Evolutionary conservation across 768 basidiomycete species (phyloP), one percentile per base, ranked within the genome.

Genomic region (Mycena indigotica): DNA sequence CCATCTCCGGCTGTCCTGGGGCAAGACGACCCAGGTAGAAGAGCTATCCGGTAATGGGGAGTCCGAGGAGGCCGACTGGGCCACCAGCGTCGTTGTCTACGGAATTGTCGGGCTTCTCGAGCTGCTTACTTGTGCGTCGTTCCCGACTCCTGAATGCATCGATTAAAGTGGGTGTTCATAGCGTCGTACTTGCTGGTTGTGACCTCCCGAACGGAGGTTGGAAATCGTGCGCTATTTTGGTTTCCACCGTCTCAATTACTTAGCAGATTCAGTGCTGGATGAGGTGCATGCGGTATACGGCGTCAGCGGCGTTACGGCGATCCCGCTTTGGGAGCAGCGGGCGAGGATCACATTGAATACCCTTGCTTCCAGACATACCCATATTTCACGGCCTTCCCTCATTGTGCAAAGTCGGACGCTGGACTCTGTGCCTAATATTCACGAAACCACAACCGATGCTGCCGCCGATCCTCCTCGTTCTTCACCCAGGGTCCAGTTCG

Each of bases 141-240:
- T 26, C 39, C 24, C 24, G 29, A 46, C 46, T 62, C 57, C 54
- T 44, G 44, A 57, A 53, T 57, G 57, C 41, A 5, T 52, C 38
- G 50, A 57, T 45, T 59, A 52, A 40, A 57, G 50, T 44, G 38
- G 52, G 26, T 21, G 17, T 58, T 26, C 45, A 17, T 55, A 93
- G 92, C 82, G 30, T 88, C 91, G 8, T 87, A 92, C 75, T 72
- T 94, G 17, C 73, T 94, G 41, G 88, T 91, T 3, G 82, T 94
- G 46, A 85, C 84, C 19, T 77, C 83, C 1, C 81, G 82, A 56
- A 74, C 74, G 44, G 80, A 86, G 58, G 75, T 89, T 13, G 92
- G 92, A 58, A 76, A 80, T 61, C 69, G 92, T 90, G 68, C 73
- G 89, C 78, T 38, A 26, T 49, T 26, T 35, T 28, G 52, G 19